Evolutionary conservation across 768 basidiomycete genomes (phyloP).

Genomic region (Trametes meyenii): DNA sequence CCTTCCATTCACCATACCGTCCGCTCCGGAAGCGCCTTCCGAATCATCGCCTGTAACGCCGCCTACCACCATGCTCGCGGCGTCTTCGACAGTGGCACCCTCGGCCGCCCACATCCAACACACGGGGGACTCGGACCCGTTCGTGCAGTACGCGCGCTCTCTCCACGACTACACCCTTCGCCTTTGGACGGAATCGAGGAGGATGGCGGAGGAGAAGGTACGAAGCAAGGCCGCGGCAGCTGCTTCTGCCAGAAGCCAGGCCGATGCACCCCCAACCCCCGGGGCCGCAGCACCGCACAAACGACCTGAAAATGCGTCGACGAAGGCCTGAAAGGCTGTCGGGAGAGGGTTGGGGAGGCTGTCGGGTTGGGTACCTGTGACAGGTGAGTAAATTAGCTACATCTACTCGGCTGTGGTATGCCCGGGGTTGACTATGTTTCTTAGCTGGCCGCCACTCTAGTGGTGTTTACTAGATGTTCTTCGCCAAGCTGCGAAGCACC

Average conservation of each 20-base stretch:
- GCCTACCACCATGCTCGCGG: slow-evolving; percentile 18
- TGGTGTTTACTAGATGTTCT: no score
- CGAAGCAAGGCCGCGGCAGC: slow-evolving; percentile 23
- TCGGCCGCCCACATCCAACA: slow-evolving; percentile 1
- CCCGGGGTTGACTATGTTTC: no score
- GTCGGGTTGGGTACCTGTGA: background rate
- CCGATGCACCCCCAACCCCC: slow-evolving; percentile 8
- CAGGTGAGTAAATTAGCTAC: background rate
- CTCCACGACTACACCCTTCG: slow-evolving; percentile 68
- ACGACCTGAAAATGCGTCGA: slow-evolving; percentile 10
- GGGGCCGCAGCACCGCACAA: slow-evolving; percentile 3
- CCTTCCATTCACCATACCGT: background rate
- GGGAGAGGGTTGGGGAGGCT: background rate
- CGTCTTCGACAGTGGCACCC: slow-evolving; percentile 3
- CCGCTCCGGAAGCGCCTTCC: background rate
- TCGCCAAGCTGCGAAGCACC: no score
- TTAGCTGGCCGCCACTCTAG: no score
- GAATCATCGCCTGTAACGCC: background rate
- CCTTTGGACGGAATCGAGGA: slow-evolving; percentile 69
- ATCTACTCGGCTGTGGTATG: no score
- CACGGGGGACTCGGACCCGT: slow-evolving; percentile 27
- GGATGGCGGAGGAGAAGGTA: slow-evolving; percentile 52
- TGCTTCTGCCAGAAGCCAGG: slow-evolving; percentile 16
- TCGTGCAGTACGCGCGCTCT: slow-evolving; percentile 62
- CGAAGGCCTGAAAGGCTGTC: slow-evolving; percentile 2